Percentiles rank a stretch among this genome's conserved stretches.
Conservation (phyloP, 2,329 filamentous ascomycete species). For the Aspergillus sp. region DNA sequence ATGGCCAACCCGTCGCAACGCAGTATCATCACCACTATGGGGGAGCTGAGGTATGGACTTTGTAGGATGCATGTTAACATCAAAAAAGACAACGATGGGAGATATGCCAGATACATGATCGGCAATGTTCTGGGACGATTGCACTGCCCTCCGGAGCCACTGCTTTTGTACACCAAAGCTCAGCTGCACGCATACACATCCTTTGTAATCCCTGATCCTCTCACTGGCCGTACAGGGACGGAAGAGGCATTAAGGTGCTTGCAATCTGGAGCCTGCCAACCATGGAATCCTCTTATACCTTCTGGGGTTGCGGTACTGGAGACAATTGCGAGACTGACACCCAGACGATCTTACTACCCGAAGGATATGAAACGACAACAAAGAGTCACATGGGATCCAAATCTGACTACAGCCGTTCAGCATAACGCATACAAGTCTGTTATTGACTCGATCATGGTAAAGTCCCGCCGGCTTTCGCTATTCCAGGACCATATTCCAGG, state of each 20-base stretch:
- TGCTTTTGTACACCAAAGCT: slow-evolving; percentile 49
- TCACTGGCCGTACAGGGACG: slow-evolving; percentile 52
- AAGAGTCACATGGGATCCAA: slow-evolving; percentile 33
- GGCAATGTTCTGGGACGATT: slow-evolving; percentile 49
- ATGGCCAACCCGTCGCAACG: slow-evolving; percentile 31
- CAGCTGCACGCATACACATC: slow-evolving; percentile 55
- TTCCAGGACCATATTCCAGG: neutral
- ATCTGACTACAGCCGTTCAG: slow-evolving; percentile 35
- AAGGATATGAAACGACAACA: slow-evolving; percentile 36
- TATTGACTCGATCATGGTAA: neutral
- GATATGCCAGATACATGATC: slow-evolving; percentile 46
- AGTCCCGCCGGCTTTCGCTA: neutral
- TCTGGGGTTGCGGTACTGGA: slow-evolving; percentile 8
- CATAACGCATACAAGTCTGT: slow-evolving; percentile 20
- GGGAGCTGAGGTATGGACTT: slow-evolving; percentile 23
- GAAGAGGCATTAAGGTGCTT: slow-evolving; percentile 52
- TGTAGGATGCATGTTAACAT: slow-evolving; percentile 39
- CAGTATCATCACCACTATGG: slow-evolving; percentile 49
- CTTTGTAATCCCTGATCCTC: slow-evolving; percentile 47
- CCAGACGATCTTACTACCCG: slow-evolving; percentile 40
- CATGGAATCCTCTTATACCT: slow-evolving; percentile 36
- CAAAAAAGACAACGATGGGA: slow-evolving; percentile 24
- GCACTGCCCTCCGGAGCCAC: slow-evolving; percentile 50
- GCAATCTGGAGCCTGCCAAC: slow-evolving; percentile 43
- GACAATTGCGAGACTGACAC: slow-evolving; percentile 29